Evolutionary conservation across 164 flowering plant genomes (phyloP), one percentile per base, ranked within the genome.

Genomic region (Macadamia integrifolia): DNA sequence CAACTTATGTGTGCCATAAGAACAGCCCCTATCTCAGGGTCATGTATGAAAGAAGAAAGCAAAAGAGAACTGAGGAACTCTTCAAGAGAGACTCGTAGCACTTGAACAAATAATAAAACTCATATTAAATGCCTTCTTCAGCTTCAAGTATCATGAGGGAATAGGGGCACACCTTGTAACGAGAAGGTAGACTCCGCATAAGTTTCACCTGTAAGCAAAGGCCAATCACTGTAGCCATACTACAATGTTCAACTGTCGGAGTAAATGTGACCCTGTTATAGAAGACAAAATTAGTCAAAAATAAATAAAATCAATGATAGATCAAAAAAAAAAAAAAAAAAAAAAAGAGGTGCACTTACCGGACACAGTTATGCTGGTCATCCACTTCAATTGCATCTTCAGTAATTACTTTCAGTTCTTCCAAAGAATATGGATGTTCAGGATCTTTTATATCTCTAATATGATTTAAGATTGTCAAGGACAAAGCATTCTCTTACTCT

Each of bases 391-490:
- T 77, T 58, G 97, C 88, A 78, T 94, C 98, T 82, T 94, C 95
- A 11, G 92, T 76, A 28, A 94, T 74, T 40, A 94, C 93, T 65
- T 91, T 92, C 67, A 94, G 84, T 80, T 94, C 90, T 77, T 90
- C 77, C 18, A 94, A 77, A 42, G 97, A 90, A 68, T 86, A 85
- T 6, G 97, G 97, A 79, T 90, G 93, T 71, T 94, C 98, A 48
- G 97, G 97, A 76, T 94, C 98, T 78, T 87, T 88, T 44, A 92
- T 88, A 80, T 91, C 94, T 82, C 93, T 86, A 64, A 88, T 75
- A 83, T 88, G 89, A 79, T 92, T 71, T 92, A 69, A 68, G 75
- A 78, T 74, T 68, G 81, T 86, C 76, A 85, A 81, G 86, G 72
- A 79, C 77, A 30, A 56, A 64, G 55, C 0, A 7, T 43, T 57